Conservation (phyloP, 129 eudicot species). For the Rutidosis leptorrhynchoides region DNA sequence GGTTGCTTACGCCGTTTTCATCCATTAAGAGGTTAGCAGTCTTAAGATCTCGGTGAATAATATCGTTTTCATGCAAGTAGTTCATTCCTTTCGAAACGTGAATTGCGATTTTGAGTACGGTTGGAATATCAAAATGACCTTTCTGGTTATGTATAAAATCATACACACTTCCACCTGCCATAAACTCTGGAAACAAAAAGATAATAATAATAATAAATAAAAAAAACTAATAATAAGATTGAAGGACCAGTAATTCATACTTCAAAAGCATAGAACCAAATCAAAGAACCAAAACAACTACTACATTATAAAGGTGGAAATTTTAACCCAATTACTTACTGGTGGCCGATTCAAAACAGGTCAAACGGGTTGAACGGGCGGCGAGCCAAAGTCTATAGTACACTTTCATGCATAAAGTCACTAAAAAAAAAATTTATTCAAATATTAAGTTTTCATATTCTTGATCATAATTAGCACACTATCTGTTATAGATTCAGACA, state of each 20-base stretch:
- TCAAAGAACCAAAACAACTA: no score
- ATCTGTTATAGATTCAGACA: no score
- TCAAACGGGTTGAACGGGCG: not conserved
- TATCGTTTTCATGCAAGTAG: slow-evolving; percentile 79
- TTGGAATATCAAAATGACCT: slow-evolving; percentile 63
- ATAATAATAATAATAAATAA: no score
- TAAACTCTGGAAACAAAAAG: slow-evolving; percentile 54
- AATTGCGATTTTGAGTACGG: slow-evolving; percentile 60
- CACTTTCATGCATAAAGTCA: no score
- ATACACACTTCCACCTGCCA: slow-evolving; percentile 88
- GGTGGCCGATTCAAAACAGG: no score
- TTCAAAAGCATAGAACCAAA: slow-evolving; percentile 9
- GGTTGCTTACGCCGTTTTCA: slow-evolving; percentile 68
- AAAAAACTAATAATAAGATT: not conserved
- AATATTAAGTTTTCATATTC: no score
- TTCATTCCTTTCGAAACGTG: slow-evolving; percentile 91
- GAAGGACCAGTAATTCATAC: slow-evolving; percentile 1
- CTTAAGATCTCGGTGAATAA: slow-evolving; percentile 88
- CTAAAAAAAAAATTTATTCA: no score
- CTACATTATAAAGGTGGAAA: no score
- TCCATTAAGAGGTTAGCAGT: slow-evolving; percentile 91
- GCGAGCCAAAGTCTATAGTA: no score
- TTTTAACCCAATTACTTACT: no score
- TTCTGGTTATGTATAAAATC: slow-evolving; percentile 71
- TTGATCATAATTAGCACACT: no score